Evolutionary conservation across 179 eudicot species (phyloP).

Genomic region (Pouteria campechiana): DNA sequence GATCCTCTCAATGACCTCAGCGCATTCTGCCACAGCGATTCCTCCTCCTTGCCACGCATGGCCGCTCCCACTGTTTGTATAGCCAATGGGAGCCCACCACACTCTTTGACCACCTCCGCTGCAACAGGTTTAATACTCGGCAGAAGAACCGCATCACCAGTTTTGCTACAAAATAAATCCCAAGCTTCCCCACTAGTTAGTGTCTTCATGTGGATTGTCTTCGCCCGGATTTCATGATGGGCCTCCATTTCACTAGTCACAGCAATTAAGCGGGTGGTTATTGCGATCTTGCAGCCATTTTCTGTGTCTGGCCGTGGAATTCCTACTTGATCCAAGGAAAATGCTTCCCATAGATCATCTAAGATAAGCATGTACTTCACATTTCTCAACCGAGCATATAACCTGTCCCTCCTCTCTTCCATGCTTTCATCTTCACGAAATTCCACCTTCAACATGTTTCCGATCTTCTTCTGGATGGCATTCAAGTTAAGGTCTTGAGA

Average conservation of each 20-base stretch:
- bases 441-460: constrained; percentile 10
- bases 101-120: constrained; percentile 6
- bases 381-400: constrained; percentile 16
- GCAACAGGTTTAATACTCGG: constrained; percentile 7
- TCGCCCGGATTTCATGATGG: constrained; percentile 16
- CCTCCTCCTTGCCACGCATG: constrained; percentile 6
- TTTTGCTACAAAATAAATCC: constrained; percentile 26
- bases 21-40: constrained; percentile 12
- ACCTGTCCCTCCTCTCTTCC: constrained; percentile 6
- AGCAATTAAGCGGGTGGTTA: constrained; percentile 22
- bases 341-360: constrained; percentile 36
- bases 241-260: constrained; percentile 14
- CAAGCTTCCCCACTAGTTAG: constrained; percentile 23
- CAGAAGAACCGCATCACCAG: constrained; percentile 11
- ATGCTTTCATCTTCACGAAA: constrained; percentile 15
- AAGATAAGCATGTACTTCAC: constrained; percentile 28
- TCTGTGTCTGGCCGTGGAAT: constrained; percentile 26
- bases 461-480: constrained; percentile 27
- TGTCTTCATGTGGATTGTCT: too few relatives aligned
- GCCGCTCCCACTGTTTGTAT: constrained; percentile 12
- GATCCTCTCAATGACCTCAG: constrained; percentile 11
- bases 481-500: constrained; percentile 17
- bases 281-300: constrained; percentile 24
- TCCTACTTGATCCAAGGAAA: constrained; percentile 30
- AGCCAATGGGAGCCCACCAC: constrained; percentile 19